Conservation (phyloP, 139 green algal species). For the Volvox reticuliferus region DNA sequence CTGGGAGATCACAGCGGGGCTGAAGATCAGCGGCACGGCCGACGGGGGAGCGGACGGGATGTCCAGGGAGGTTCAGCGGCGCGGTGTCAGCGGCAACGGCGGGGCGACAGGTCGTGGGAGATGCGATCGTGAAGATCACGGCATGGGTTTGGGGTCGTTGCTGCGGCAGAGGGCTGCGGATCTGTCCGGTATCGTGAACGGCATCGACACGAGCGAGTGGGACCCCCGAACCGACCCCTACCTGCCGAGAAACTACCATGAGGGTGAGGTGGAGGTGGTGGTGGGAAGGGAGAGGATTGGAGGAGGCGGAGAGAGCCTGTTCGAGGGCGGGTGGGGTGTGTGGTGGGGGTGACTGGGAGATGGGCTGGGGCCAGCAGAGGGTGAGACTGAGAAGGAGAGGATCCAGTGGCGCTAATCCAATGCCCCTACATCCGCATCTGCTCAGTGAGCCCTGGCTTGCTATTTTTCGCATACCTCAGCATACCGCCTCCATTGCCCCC, state of each 20-base stretch:
- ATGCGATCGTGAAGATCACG: constrained; percentile 35
- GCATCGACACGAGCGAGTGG: constrained; percentile 86
- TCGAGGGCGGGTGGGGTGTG: background rate
- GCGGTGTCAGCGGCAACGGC: too few species aligned
- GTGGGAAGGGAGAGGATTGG: background rate
- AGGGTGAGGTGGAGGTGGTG: background rate
- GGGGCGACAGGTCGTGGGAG: background rate
- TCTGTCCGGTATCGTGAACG: constrained; percentile 89
- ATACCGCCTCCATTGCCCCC: too few species aligned
- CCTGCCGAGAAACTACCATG: constrained; percentile 67
- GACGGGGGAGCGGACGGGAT: background rate
- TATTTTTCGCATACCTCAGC: too few species aligned
- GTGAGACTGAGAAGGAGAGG: background rate
- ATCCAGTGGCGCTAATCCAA: too few species aligned
- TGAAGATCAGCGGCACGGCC: background rate
- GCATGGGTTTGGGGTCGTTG: constrained; percentile 74
- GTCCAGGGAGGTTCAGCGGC: background rate
- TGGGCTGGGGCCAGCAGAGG: background rate
- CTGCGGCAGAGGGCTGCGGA: constrained; percentile 58
- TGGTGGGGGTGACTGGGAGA: background rate
- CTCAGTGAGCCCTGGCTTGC: too few species aligned
- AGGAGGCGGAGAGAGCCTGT: background rate
- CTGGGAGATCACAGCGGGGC: constrained; percentile 67
- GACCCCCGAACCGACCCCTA: constrained; percentile 79
- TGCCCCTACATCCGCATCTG: too few species aligned